Evolutionary conservation across 768 basidiomycete species (phyloP), one percentile per base, ranked within the genome.

Genomic region (Psilocybe subaeruginosa): DNA sequence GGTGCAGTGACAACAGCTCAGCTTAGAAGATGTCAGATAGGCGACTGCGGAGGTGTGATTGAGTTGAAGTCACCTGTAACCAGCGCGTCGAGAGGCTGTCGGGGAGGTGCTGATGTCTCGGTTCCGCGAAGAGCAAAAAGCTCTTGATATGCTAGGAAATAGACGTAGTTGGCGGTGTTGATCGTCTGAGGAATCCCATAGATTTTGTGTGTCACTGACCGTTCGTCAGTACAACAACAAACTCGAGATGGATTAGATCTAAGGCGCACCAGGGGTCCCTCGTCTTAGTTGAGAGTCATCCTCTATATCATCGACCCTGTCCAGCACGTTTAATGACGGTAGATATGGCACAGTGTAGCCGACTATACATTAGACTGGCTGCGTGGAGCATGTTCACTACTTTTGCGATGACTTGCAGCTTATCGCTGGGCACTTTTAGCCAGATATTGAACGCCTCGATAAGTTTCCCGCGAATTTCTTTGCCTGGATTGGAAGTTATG

Each of bases 111-210:
- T 72, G 74, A 12, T 37, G 68, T 56, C 1, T 72, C 61, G 23
- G 62, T 69, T 49, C 70, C 69, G 51, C 85, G 76, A 47, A 93
- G 80, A 9, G 79, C 77, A 64, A 90, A 86, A 1, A 98, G 82
- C 65, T 97, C 92, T 66, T 94, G 84, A 71, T 90, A 95, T 0
- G 96, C 97, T 46, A 94, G 84, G 70, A 99, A 99, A 71, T 97
- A 98, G 30, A 95, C 94, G 65, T 98, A 99, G 70, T 97, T 98
- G 0, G 97, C 97, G 0, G 91, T 88, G 72, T 99, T 99, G 77
- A 99, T 95, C 0, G 97, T 97, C 71, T 98, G 97, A 0, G 97
- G 94, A 2, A 97, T 78, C 1, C 97, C 97, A 68, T 97, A 99
- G 66, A 99, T 97, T 78, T 93, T 93, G 78, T 99, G 96, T 0